phyloP scores from a whole-genome alignment of 78 protist genomes.

The Guillardia theta region DNA sequence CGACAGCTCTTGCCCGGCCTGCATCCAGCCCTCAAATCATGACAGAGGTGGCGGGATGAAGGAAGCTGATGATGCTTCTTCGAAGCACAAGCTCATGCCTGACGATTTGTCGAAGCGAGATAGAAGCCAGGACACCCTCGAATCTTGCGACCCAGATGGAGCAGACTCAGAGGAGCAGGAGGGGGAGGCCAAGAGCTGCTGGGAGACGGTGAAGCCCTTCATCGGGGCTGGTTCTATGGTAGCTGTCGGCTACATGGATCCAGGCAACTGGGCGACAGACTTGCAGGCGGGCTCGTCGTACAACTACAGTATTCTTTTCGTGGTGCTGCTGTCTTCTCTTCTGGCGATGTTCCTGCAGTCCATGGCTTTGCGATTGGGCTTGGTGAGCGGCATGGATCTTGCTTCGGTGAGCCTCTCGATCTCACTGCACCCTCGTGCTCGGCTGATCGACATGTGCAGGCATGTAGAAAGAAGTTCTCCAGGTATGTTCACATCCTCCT shows the following conservation, averaged over 20 bases:
- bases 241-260: conserved; percentile 4
- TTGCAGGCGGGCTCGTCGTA: neutral
- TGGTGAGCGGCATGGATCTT: neutral
- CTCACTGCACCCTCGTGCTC: no score
- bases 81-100: no score
- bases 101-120: no score
- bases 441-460: no score
- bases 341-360: neutral
- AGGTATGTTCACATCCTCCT: neutral
- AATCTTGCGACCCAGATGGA: no score
- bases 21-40: no score
- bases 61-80: no score
- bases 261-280: conserved; percentile 1
- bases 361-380: neutral
- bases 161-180: no score
- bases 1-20: no score
- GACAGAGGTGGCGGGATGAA: no score
- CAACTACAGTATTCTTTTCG: neutral
- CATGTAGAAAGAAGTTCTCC: neutral
- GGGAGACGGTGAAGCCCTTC: neutral
- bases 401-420: neutral
- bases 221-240: neutral
- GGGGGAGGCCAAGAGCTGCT: no score
- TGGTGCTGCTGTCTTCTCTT: neutral
- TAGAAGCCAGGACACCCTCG: no score